A percentile compares a stretch with the other conserved stretches of the same genome.
Evolutionary conservation across 352 stramenopile species (phyloP).

Genomic region (Phytophthora melonis): DNA sequence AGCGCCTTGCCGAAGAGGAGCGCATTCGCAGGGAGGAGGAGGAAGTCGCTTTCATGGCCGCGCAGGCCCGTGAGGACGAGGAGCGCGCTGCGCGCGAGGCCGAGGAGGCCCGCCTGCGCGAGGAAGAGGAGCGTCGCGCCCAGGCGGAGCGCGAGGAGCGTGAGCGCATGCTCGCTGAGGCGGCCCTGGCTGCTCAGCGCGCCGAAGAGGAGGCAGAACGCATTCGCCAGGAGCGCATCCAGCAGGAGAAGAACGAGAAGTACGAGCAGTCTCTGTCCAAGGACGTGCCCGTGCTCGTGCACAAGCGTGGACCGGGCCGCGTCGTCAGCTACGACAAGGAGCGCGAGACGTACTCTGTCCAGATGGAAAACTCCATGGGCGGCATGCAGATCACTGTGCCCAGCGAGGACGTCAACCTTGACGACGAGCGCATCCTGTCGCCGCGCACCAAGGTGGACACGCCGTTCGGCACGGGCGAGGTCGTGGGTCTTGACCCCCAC

Average conservation of each 20-base stretch:
- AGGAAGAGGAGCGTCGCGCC: conserved; percentile 38
- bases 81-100: conserved; percentile 35
- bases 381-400: conserved; percentile 79
- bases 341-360: conserved; percentile 78
- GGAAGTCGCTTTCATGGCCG: conserved; percentile 24
- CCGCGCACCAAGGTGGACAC: conserved; percentile 87
- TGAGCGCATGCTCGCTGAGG: conserved; percentile 58
- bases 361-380: conserved; percentile 71
- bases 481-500: conserved; percentile 86
- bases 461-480: conserved; percentile 83
- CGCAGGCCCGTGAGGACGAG: conserved; percentile 36
- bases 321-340: conserved; percentile 85
- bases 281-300: conserved; percentile 88
- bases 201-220: conserved; percentile 61
- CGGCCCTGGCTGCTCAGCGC: conserved; percentile 48
- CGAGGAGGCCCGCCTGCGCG: conserved; percentile 40
- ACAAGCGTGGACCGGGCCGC: conserved; percentile 70
- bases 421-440: conserved; percentile 88
- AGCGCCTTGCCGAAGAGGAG: conserved; percentile 37
- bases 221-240: conserved; percentile 53
- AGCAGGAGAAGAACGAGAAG: conserved; percentile 79
- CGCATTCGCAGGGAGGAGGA: conserved; percentile 33
- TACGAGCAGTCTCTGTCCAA: conserved; percentile 90
- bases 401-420: conserved; percentile 75
- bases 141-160: conserved; percentile 43